Percentiles rank a stretch among this genome's conserved stretches.
Evolutionary conservation across 2,329 filamentous ascomycete species (phyloP).

Genomic region (Colletotrichum navitas): DNA sequence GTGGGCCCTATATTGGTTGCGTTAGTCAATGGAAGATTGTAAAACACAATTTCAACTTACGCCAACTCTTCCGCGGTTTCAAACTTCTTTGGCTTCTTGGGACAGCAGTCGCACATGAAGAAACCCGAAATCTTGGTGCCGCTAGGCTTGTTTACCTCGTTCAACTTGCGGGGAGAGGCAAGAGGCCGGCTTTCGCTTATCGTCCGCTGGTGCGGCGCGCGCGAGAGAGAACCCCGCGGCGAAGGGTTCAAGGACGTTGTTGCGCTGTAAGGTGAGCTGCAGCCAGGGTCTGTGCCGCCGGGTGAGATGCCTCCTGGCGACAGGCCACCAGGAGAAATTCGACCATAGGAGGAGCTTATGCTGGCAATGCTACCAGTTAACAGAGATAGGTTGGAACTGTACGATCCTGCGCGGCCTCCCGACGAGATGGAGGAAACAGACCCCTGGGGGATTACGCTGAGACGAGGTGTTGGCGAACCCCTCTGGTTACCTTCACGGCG

Average conservation of each 20-base stretch:
- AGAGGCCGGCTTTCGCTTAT: conserved; percentile 57
- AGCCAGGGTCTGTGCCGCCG: conserved; percentile 55
- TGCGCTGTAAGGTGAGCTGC: conserved; percentile 63
- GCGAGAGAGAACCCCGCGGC: conserved; percentile 60
- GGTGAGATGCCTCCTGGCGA: conserved; percentile 66
- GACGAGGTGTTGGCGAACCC: conserved; percentile 65
- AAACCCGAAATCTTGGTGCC: conserved; percentile 65
- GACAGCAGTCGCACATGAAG: conserved; percentile 90
- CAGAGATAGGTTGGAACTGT: conserved; percentile 60
- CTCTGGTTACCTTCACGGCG: conserved; percentile 63
- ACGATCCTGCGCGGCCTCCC: conserved; percentile 61
- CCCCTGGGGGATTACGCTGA: conserved; percentile 60
- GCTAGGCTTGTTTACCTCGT: conserved; percentile 62
- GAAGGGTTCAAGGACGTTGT: conserved; percentile 63
- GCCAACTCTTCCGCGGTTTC: conserved; percentile 85
- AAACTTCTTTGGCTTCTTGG: conserved; percentile 97
- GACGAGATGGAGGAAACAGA: conserved; percentile 61
- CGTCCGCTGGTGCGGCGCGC: conserved; percentile 60
- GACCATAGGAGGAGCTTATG: conserved; percentile 56
- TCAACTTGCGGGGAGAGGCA: conserved; percentile 64
- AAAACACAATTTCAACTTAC: conserved; percentile 64
- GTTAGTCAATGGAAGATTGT: conserved; percentile 43
- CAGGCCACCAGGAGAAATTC: conserved; percentile 58
- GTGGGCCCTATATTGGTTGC: conserved; percentile 72
- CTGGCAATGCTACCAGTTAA: conserved; percentile 57